These are phyloP conservation scores for Zygosaccharomyces rouxii DNA, from an alignment of 805 yeast species.

Conservation along the genomic window DNA sequence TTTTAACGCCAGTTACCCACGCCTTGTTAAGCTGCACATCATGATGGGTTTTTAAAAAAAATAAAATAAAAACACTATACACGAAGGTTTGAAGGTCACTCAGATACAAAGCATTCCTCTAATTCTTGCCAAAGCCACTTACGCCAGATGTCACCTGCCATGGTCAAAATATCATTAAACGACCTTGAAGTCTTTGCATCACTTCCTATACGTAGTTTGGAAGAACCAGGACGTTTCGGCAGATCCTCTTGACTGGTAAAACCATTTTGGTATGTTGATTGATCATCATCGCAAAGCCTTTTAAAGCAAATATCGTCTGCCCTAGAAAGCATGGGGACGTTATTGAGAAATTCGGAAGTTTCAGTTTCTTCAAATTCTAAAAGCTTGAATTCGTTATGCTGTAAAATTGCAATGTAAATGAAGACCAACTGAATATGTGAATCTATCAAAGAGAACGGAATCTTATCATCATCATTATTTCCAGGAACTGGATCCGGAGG, in stretches of 20 bases:
- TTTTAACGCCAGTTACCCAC: background rate
- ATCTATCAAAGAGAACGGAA: slow-evolving; percentile 49
- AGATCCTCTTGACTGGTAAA: slow-evolving; percentile 13
- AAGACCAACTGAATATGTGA: slow-evolving; percentile 75
- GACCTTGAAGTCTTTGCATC: slow-evolving; percentile 49
- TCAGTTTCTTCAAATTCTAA: slow-evolving; percentile 89
- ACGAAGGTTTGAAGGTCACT: slow-evolving; percentile 2
- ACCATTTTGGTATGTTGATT: slow-evolving; percentile 4
- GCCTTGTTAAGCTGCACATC: background rate
- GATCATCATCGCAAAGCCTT: slow-evolving; percentile 20
- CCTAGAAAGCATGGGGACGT: slow-evolving; percentile 37
- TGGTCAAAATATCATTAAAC: slow-evolving; percentile 66
- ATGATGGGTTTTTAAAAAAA: background rate
- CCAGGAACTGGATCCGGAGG: slow-evolving; percentile 5
- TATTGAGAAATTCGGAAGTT: slow-evolving; percentile 69
- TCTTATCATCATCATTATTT: slow-evolving; percentile 7
- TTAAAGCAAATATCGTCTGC: slow-evolving; percentile 32
- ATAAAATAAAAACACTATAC: slow-evolving; percentile 1
- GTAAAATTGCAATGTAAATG: slow-evolving; percentile 70
- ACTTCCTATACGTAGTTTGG: slow-evolving; percentile 32
- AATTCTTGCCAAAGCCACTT: slow-evolving; percentile 68
- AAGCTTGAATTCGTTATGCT: slow-evolving; percentile 71
- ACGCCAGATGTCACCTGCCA: slow-evolving; percentile 87
- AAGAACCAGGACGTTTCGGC: slow-evolving; percentile 14
- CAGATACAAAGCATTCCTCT: slow-evolving; percentile 37